Evolutionary conservation across 257 asterid genomes (phyloP), one percentile per base, ranked within the genome.

Genomic region (Solanum dulcamara): DNA sequence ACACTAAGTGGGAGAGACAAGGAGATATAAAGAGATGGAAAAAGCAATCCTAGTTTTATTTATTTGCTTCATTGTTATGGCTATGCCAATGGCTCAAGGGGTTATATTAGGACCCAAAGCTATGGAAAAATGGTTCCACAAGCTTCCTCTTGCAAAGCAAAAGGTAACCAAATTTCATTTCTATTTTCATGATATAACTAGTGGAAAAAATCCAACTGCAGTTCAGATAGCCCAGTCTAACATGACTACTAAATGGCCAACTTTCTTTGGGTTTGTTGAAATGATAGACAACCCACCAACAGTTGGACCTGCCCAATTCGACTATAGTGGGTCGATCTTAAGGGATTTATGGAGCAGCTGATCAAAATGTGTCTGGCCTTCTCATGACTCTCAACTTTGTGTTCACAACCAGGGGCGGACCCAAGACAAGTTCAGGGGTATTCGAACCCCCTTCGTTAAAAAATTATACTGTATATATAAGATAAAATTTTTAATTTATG

Each of bases 271-370:
- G 2, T 46, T 62, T 20, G 37, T 86, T 7, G 8, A 53, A 10
- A 64, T 90, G 81, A 64, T 85, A 26, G 91, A 90, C 42, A 86
- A 88, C 46, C 86, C 89, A 6, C 24, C 89, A 4, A 88, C 87
- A 8, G 38, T 4, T 0, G 81, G 48, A 9, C 91, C 91, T 0
- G 51, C 70, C 71, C 53, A 62, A 40, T 3, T 89, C 91, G 9
- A 37, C 51, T 55, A 40, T 88, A 81, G 12, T 89, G 26, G 95
- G 93, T 20, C 90, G 93, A 40, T 89, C 90, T 9, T 90, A 88
- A 59, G 95, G 94, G 38, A 57, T 91, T 6, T 79, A 86, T 62
- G 86, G 64, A 33, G 77, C 86, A 1, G 30, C 94, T 32, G 84
- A 90, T 1, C 79, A 88, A 67, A 33, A 44, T 7, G 89, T 84